Evolutionary conservation across 495 filamentous ascomycete species (phyloP), one percentile per base, ranked within the genome.

Genomic region (Gamarada debralockiae): DNA sequence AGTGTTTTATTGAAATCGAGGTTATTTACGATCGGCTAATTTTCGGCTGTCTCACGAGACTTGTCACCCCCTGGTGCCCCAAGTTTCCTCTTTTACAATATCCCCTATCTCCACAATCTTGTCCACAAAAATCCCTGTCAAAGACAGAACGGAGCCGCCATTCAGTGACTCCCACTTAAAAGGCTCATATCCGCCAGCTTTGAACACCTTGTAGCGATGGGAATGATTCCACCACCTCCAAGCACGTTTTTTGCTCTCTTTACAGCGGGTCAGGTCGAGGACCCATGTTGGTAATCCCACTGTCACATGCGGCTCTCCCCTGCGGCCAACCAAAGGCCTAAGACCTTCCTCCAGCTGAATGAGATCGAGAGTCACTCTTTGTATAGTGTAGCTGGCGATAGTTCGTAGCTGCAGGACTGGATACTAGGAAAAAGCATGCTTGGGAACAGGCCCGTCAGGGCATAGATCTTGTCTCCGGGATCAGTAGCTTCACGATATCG

Each of bases 401-500:
- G 7, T n/a, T 36, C 21, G 21, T 48, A 48, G 29, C 34, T 25
- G 45, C 23, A 48, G n/a, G 23, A 33, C 10, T 18, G 27, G 12
- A 48, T 25, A 3, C 27, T 31, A 33, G 3, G 45, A 48, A 48
- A 22, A 10, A 18, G 3, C 39, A 20, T 33, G 23, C n/a, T 3
- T 31, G 45, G 45, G 9, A 31, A 29, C 12, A 57, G 18, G 18
- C 54, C 48, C 15, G 53, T 25, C 23, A 57, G 48, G 25, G 50
- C 48, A 38, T 43, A 52, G 34, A 57, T 45, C 39, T 49, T 36
- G 34, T 57, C 48, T 27, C 49, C 5, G 2, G 48, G 36, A 52
- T 57, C 38, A 13, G 39, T 45, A 18, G 48, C 46, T 12, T 23
- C 3, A 12, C 45, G 45, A 3, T 14, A 15, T 2, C 7, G 13